Evolutionary conservation across 73 alveolate species (phyloP).

Genomic region (Paramecium primaurelia): DNA sequence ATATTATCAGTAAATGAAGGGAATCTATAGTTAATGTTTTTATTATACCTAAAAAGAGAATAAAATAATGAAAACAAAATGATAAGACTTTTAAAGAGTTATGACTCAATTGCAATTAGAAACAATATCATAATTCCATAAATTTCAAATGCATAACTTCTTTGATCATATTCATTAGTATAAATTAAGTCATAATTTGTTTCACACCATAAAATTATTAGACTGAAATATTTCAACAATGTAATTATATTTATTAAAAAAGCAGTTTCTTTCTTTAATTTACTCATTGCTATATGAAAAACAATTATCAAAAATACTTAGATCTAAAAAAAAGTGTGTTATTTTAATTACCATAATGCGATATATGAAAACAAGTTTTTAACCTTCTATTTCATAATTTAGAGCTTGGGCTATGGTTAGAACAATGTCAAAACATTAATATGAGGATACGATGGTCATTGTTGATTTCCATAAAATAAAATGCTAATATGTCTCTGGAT

Average conservation of each 20-base stretch:
- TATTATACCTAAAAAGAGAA: background rate
- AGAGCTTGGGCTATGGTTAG: background rate
- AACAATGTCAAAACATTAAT: background rate
- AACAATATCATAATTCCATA: background rate
- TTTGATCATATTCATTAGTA: background rate
- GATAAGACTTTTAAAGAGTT: background rate
- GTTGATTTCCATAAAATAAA: background rate
- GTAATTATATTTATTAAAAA: background rate
- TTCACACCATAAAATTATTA: background rate
- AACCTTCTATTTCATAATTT: background rate
- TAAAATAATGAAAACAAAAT: background rate
- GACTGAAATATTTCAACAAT: background rate
- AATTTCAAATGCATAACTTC: background rate
- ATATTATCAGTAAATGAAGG: background rate
- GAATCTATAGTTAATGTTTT: background rate
- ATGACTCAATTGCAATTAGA: background rate
- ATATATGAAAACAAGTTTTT: background rate
- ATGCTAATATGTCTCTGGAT: background rate
- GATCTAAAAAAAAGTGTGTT: background rate
- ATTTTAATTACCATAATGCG: background rate
- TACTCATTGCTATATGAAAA: background rate
- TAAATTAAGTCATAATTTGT: background rate
- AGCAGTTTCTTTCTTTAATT: background rate
- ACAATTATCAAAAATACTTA: background rate
- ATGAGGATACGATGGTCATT: background rate